Evolutionary conservation across 2,329 filamentous ascomycete species (phyloP), one percentile per base, ranked within the genome.

Genomic region (Ophiostoma pallidulum): DNA sequence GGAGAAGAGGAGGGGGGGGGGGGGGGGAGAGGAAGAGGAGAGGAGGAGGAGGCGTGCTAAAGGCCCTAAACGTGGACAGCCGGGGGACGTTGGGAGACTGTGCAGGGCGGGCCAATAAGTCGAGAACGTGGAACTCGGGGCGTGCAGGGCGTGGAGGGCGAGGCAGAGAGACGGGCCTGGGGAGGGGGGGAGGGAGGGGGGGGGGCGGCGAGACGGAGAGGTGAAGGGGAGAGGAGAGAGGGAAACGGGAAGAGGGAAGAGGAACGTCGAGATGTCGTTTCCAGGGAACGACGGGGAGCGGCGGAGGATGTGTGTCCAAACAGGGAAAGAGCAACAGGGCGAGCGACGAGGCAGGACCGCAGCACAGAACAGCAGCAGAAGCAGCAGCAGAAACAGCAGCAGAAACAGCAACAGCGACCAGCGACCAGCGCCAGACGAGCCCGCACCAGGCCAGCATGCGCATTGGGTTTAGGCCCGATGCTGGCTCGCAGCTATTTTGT

Each of bases 391-490:
- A 19, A 24, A 7, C n/a, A 22, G 10, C 28, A 16, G 31, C 20
- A 37, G 35, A 39, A 16, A 39, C 22, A 33, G 44, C 36, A 38
- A 33, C 33, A 28, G 42, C 42, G 42, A 38, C 40, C 29, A 18
- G 44, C 22, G 10, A n/a, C n/a, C n/a, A n/a, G n/a, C n/a, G n/a
- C n/a, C n/a, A n/a, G n/a, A n/a, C 20, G 19, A 35, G 13, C 13
- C 9, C 41, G 12, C 26, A 31, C 8, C 12, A 19, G 12, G 8
- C 8, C 10, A 14, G 18, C n/a, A 42, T 40, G 40, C 40, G 45
- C 37, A 48, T 45, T 45, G 49, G 45, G 49, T 41, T 51, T 51
- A 48, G 45, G 45, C 37, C 31, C 19, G 37, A 41, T 38, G 18
- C 18, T 35, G 4, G 22, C 12, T 28, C 24, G 24, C 19, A 14